Evolutionary conservation across 169 alveolate genomes (phyloP).

Genomic region (Plasmodium billcollinsi): DNA sequence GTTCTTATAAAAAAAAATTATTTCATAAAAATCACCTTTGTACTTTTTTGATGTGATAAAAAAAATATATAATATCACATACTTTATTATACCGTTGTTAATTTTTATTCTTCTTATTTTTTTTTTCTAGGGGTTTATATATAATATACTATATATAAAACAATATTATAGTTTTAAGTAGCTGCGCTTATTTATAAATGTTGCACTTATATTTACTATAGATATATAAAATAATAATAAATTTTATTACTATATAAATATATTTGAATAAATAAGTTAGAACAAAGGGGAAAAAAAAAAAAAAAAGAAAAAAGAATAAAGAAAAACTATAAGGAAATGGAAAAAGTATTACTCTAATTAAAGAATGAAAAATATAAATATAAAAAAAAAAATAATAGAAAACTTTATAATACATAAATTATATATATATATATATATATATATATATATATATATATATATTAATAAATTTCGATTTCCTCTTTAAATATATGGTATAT

Average conservation of each 20-base stretch:
- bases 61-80: background rate
- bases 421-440: conserved; percentile 3
- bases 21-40: background rate
- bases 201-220: no score
- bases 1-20: background rate
- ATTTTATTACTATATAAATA: background rate
- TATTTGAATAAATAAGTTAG: background rate
- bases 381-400: background rate
- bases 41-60: background rate
- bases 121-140: background rate
- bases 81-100: background rate
- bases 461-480: background rate
- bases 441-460: conserved; percentile 8
- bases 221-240: background rate
- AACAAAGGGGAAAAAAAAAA: background rate
- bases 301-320: background rate
- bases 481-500: no score
- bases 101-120: background rate
- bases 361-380: conserved; percentile 12
- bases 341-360: conserved; percentile 14
- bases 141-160: background rate
- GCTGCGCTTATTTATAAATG: no score
- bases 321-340: background rate
- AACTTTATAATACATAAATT: background rate
- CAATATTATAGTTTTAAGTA: background rate